These are phyloP conservation scores for Lentinula detonsa DNA, from an alignment of 768 basidiomycete genomes.

Conservation along the genomic window DNA sequence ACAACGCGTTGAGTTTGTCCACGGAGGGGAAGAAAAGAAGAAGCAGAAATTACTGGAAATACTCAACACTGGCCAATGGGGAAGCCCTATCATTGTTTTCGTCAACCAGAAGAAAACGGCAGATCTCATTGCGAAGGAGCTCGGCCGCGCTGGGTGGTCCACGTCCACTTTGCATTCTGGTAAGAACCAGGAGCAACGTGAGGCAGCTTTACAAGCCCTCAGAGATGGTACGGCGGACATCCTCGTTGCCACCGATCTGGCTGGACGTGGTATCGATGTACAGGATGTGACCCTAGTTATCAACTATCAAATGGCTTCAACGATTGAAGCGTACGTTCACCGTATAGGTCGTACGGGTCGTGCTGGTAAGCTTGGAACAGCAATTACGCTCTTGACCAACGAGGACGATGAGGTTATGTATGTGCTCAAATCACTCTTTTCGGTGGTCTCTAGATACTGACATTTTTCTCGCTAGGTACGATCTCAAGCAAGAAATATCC, in stretches of 20 bases:
- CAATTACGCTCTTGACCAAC: conserved; percentile 95
- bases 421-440: conserved; percentile 24
- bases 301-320: conserved; percentile 96
- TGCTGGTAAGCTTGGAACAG: conserved; percentile 89
- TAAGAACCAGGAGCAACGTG: conserved; percentile 96
- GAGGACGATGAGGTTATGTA: conserved; percentile 98
- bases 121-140: conserved; percentile 94
- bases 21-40: conserved; percentile 96
- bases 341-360: conserved; percentile 99
- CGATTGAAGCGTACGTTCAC: conserved; percentile 97
- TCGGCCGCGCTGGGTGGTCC: conserved; percentile 89
- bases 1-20: conserved; percentile 90
- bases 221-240: conserved; percentile 84
- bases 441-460: conserved; percentile 10
- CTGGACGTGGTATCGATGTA: conserved; percentile 98
- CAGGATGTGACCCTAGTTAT: conserved; percentile 94
- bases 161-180: conserved; percentile 93
- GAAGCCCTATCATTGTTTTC: conserved; percentile 95
- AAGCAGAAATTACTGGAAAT: conserved; percentile 83
- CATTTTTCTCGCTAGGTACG: conserved; percentile 59
- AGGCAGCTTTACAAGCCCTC: conserved; percentile 82
- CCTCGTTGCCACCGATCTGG: conserved; percentile 94
- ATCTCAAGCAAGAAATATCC: conserved; percentile 92
- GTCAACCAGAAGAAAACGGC: conserved; percentile 99
- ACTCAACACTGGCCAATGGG: conserved; percentile 77